Evolutionary conservation across 805 yeast species (phyloP).

Genomic region (Kuraishia piskuri): DNA sequence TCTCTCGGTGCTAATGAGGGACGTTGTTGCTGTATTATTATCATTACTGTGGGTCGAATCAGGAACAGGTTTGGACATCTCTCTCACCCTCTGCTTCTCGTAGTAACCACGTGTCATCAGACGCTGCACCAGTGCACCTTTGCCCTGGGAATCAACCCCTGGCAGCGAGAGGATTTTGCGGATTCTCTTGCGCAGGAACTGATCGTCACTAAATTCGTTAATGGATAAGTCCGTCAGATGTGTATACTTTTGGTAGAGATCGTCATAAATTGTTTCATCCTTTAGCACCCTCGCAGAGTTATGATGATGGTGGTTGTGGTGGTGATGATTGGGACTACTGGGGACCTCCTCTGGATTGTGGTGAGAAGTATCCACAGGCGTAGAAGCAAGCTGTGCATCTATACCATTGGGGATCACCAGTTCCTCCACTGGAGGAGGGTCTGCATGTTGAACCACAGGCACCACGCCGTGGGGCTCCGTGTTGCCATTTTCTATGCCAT

Average conservation of each 20-base stretch:
- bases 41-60: background rate
- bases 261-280: background rate
- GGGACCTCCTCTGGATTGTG: background rate
- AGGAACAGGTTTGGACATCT: background rate
- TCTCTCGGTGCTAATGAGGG: background rate
- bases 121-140: slow-evolving; percentile 46
- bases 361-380: background rate
- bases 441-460: slow-evolving; percentile 25
- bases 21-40: background rate
- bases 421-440: slow-evolving; percentile 25
- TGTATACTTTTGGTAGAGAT: slow-evolving; percentile 12
- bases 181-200: slow-evolving; percentile 37
- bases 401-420: slow-evolving; percentile 24
- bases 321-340: background rate
- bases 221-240: slow-evolving; percentile 20
- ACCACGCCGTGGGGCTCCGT: slow-evolving; percentile 36
- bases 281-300: background rate
- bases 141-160: slow-evolving; percentile 30
- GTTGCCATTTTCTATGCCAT: slow-evolving; percentile 8
- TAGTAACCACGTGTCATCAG: slow-evolving; percentile 64
- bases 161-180: slow-evolving; percentile 33
- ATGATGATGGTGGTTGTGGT: background rate
- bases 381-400: background rate
- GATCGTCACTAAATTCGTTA: slow-evolving; percentile 25
- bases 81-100: slow-evolving; percentile 29